Evolutionary conservation across 2,329 filamentous ascomycete species (phyloP), one percentile per base, ranked within the genome.

Genomic region (Penicillium sp.): DNA sequence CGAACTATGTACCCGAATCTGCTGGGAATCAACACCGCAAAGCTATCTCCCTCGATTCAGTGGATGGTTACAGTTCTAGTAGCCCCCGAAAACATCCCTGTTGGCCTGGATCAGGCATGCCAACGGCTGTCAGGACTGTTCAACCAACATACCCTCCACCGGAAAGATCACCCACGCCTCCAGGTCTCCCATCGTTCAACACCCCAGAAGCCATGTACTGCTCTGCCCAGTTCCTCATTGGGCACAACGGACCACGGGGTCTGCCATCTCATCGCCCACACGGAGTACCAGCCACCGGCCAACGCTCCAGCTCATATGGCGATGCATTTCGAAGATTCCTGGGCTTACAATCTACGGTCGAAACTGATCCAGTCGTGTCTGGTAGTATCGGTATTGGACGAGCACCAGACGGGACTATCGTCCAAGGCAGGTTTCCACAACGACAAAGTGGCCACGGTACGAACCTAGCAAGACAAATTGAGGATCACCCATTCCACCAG

Each of bases 181-280:
- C 76, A 1, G 77, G 78, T 1, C 63, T 80, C 39, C 78, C 78
- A 6, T 74, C 75, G 2, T 79, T 79, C 57, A 75, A 76, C 24
- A 74, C 71, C 2, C 64, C 63, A 31, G 75, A 78, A 64, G 77
- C 77, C 11, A 61, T 76, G 13, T 57, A 57, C n/a, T 71, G 62
- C 54, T 65, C 69, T 39, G 57, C 67, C 9, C 70, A 63, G 33
- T 71, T 71, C n/a, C 46, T 64, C 7, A 56, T 58, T 11, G 59
- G 52, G 33, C 54, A 53, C 8, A 52, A 49, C 13, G 24, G n/a
- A 21, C 21, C 37, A 60, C 63, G 21, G 50, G 50, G 22, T 39
- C 57, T 3, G 21, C 14, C 2, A 52, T 39, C 49, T 10, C 13
- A 42, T 21, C 43, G 24, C n/a, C 44, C 26, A 24, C 22, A 13